Conservation (phyloP, 768 basidiomycete genomes). For the Amanita polypyramis region DNA sequence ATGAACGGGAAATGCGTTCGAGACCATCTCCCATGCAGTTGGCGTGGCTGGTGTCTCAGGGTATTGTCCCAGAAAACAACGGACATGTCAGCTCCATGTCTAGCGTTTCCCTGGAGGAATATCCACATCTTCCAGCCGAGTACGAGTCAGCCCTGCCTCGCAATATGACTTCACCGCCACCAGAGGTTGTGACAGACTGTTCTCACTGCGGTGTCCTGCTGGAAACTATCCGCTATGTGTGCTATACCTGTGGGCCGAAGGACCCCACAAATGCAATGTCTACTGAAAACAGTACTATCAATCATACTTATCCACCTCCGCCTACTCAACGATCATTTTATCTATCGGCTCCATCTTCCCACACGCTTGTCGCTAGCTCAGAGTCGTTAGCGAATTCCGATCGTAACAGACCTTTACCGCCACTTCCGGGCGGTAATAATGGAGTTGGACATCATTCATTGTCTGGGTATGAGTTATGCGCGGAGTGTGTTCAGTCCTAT, state of each 20-base stretch:
- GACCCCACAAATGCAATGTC: constrained; percentile 23
- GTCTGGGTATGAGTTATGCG: constrained; percentile 77
- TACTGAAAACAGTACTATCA: constrained; percentile 16
- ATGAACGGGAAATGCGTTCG: constrained; percentile 20
- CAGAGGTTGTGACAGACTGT: constrained; percentile 65
- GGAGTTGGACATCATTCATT: neutral
- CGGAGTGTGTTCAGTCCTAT: constrained; percentile 63
- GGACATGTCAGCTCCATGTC: constrained; percentile 18
- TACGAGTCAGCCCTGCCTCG: constrained; percentile 16
- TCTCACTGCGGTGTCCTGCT: constrained; percentile 69
- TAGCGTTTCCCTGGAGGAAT: neutral
- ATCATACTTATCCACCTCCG: constrained; percentile 26
- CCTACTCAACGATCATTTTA: constrained; percentile 18
- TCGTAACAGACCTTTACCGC: constrained; percentile 24
- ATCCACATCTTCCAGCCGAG: constrained; percentile 16
- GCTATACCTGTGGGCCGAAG: constrained; percentile 80
- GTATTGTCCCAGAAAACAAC: constrained; percentile 21
- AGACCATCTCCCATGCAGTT: constrained; percentile 63
- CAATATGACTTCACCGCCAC: constrained; percentile 35
- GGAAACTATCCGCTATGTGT: constrained; percentile 84
- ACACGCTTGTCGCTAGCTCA: constrained; percentile 24
- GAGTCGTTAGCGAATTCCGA: constrained; percentile 17
- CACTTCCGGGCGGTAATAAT: neutral
- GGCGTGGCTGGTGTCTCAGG: constrained; percentile 53
- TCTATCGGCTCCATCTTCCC: constrained; percentile 24